A percentile compares a stretch with the other conserved stretches of the same genome.
Evolutionary conservation across 805 yeast genomes (phyloP).

Genomic region (Ogataea haglerorum): DNA sequence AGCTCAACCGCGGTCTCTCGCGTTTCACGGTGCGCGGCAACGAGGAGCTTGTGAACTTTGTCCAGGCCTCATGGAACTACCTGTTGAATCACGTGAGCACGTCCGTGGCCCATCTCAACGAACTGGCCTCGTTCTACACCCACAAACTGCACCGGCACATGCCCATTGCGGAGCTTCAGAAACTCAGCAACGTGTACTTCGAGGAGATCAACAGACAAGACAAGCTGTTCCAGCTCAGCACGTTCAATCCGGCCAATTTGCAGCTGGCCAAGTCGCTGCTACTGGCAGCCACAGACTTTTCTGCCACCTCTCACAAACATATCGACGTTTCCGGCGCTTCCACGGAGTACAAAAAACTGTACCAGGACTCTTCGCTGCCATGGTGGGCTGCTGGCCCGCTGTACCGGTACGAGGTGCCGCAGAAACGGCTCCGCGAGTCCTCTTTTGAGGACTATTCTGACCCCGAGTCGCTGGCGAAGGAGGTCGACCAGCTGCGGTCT

Average conservation of each 20-base stretch:
- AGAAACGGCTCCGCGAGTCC: conserved; percentile 12
- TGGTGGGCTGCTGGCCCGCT: conserved; percentile 29
- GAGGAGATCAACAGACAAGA: conserved; percentile 27
- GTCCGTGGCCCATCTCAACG: conserved; percentile 20
- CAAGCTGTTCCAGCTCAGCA: conserved; percentile 27
- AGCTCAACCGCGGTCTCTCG: conserved; percentile 24
- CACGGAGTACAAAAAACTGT: conserved; percentile 10
- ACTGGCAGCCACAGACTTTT: conserved; percentile 28
- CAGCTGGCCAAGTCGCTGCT: conserved; percentile 27
- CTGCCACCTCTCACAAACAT: conserved; percentile 16
- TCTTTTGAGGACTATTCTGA: conserved; percentile 6
- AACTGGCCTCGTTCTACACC: conserved; percentile 18
- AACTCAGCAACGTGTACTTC: conserved; percentile 31
- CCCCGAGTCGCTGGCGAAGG: conserved; percentile 17
- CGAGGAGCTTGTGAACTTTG: conserved; percentile 28
- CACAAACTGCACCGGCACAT: conserved; percentile 16
- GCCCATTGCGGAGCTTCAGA: conserved; percentile 27
- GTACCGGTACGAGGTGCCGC: conserved; percentile 20
- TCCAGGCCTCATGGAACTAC: conserved; percentile 33
- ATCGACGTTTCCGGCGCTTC: conserved; percentile 11
- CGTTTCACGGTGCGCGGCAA: conserved; percentile 31
- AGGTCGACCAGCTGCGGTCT: conserved; percentile 18
- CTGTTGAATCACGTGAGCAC: conserved; percentile 28
- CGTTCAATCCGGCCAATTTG: conserved; percentile 25
- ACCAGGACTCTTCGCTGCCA: conserved; percentile 27